Base-by-base conservation (phyloP, 1,139 yeast genomes). In the Pneumocystis murina region DNA sequence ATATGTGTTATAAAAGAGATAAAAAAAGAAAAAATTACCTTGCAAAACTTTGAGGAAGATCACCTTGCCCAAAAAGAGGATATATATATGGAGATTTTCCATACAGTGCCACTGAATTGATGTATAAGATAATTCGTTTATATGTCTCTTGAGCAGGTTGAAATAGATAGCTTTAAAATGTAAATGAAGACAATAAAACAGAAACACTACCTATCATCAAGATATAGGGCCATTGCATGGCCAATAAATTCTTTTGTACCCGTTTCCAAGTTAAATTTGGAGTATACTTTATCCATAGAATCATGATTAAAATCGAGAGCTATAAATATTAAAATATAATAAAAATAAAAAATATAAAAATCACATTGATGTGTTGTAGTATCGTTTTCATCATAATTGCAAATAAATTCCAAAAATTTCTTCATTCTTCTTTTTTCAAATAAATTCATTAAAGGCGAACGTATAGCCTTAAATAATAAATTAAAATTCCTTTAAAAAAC, bases 211-310 rank as follows among this genome's bases (percentile, higher is more conserved):
- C 88, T 92, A 72, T 92, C 98, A 70, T 90, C 91, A 39, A 95
- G 82, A 87, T 96, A 91, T 67, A 92, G 81, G 7, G 97, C 99
- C 98, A 92, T 94, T 20, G 98, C 94, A 75, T 92, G 98, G 59
- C 98, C 99, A 70, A 94, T 87, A 72, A 92, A 92, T 75, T 94
- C 97, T 72, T 89, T 86, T 40, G 98, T 91, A 60, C 97, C 96
- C 66, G 83, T 82, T 71, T 94, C 97, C 67, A 92, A 82, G 10
- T 97, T 96, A 73, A 86, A 94, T 74, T 92, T 86, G 72, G 82
- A 82, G 75, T 87, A 92, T 41, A 92, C 85, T 70, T 90, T 96
- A 69, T 88, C 88, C 95, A 92, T 92, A 64, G 97, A 88, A 75
- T 86, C 86, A 68, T 79, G 81, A 75, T 92, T 97, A 70, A 94